These are phyloP conservation scores for Alternaria sp. DNA, from an alignment of 2,329 filamentous ascomycete species.

Conservation along the genomic window DNA sequence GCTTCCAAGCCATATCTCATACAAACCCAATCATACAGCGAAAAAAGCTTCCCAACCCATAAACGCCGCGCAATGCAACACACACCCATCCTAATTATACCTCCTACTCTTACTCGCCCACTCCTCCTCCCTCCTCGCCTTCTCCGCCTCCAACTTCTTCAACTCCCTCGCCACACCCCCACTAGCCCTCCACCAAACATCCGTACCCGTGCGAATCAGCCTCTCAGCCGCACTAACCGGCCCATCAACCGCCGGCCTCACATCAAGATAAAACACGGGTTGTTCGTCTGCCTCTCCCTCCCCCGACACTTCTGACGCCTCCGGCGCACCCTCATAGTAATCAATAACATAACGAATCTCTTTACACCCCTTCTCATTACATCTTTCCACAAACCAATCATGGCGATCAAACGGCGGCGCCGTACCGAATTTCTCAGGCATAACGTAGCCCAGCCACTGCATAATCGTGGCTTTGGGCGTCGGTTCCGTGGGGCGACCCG, in stretches of 20 bases:
- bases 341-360: slow-evolving; percentile 96
- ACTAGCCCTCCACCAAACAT: slow-evolving; percentile 90
- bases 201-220: slow-evolving; percentile 85
- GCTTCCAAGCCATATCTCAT: background rate
- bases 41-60: background rate
- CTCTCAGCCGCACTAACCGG: slow-evolving; percentile 82
- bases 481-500: slow-evolving; percentile 84
- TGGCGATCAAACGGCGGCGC: slow-evolving; percentile 94
- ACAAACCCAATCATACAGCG: background rate
- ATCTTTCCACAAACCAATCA: slow-evolving; percentile 90
- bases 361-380: slow-evolving; percentile 69
- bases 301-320: slow-evolving; percentile 69
- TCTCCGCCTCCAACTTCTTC: slow-evolving; percentile 38
- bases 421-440: slow-evolving; percentile 77
- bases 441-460: slow-evolving; percentile 78
- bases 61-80: slow-evolving; percentile 3
- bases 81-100: slow-evolving; percentile 28
- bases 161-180: slow-evolving; percentile 69
- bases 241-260: slow-evolving; percentile 84
- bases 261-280: slow-evolving; percentile 45
- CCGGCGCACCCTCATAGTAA: slow-evolving; percentile 86
- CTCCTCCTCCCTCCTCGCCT: slow-evolving; percentile 39
- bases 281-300: slow-evolving; percentile 45
- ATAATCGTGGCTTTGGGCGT: slow-evolving; percentile 91
- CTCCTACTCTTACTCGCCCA: slow-evolving; percentile 25